These are phyloP conservation scores for Penstemon eatonii DNA, from an alignment of 257 asterid species.

Conservation along the genomic window DNA sequence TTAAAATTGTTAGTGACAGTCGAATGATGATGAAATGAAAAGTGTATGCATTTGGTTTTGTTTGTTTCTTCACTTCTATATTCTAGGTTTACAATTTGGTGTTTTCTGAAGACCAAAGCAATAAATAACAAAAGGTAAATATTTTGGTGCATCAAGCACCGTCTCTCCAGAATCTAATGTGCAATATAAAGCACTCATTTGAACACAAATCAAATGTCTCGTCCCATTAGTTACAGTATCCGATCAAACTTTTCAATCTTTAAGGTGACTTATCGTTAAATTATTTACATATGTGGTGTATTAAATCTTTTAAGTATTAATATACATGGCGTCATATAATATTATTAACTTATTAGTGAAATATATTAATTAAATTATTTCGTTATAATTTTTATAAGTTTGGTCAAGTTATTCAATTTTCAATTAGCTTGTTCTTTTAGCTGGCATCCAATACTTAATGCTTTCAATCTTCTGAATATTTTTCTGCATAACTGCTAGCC, in stretches of 20 bases:
- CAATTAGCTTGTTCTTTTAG: slow-evolving; percentile 15
- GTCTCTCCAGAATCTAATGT: slow-evolving; percentile 3
- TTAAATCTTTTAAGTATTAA: too few relatives aligned
- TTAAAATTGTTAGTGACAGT: not conserved
- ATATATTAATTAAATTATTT: too few relatives aligned
- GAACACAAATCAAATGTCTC: slow-evolving; percentile 15
- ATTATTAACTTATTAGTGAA: too few relatives aligned
- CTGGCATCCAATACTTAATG: slow-evolving; percentile 35
- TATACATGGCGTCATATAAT: too few relatives aligned
- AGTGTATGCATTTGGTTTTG: not conserved
- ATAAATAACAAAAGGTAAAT: slow-evolving; percentile 3
- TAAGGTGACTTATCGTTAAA: too few relatives aligned
- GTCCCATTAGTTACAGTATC: too few relatives aligned
- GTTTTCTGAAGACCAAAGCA: slow-evolving; percentile 18
- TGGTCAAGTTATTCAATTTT: too few relatives aligned
- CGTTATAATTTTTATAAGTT: too few relatives aligned
- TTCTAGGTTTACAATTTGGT: not conserved
- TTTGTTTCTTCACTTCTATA: too few relatives aligned
- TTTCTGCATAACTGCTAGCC: not conserved
- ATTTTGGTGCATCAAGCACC: slow-evolving; percentile 11
- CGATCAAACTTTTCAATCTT: too few relatives aligned
- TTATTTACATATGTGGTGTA: too few relatives aligned
- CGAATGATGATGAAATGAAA: not conserved
- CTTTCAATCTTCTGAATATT: not conserved
- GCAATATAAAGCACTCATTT: slow-evolving; percentile 21